These are phyloP conservation scores for Kwoniella sp. DNA, from an alignment of 768 basidiomycete genomes.

Conservation along the genomic window DNA sequence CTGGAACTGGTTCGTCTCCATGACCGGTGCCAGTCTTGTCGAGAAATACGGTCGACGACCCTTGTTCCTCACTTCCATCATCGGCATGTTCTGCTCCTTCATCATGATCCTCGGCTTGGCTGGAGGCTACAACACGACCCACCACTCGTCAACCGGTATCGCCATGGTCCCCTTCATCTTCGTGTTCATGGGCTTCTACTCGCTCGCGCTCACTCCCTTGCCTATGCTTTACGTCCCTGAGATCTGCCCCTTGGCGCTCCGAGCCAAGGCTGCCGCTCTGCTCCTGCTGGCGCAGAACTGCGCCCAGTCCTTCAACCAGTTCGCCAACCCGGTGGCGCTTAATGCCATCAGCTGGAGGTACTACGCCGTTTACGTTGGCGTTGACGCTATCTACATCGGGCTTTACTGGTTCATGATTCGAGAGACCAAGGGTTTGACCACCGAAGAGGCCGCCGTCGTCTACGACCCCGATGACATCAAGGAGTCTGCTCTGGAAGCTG, in stretches of 20 bases:
- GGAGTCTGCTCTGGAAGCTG: slow-evolving; percentile 17
- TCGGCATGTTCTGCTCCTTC: slow-evolving; percentile 28
- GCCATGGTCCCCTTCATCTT: slow-evolving; percentile 36
- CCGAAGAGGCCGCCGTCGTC: slow-evolving; percentile 24
- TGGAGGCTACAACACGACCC: slow-evolving; percentile 34
- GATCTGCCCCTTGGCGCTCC: slow-evolving; percentile 23
- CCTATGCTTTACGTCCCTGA: slow-evolving; percentile 30
- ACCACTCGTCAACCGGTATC: slow-evolving; percentile 29
- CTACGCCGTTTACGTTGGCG: slow-evolving; percentile 24
- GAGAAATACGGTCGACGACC: slow-evolving; percentile 47
- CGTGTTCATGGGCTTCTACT: slow-evolving; percentile 30
- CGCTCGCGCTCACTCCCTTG: slow-evolving; percentile 30
- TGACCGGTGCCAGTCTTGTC: slow-evolving; percentile 28
- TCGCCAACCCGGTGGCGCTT: slow-evolving; percentile 40
- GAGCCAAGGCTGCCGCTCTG: slow-evolving; percentile 23
- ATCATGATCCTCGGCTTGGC: slow-evolving; percentile 34
- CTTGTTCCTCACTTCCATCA: slow-evolving; percentile 58
- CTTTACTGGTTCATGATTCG: slow-evolving; percentile 16
- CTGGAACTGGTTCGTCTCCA: slow-evolving; percentile 48
- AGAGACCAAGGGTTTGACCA: slow-evolving; percentile 25
- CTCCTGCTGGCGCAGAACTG: slow-evolving; percentile 19
- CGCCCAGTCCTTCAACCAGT: slow-evolving; percentile 40
- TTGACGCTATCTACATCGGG: slow-evolving; percentile 14
- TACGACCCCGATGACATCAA: slow-evolving; percentile 21
- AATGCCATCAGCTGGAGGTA: slow-evolving; percentile 42